Base-by-base conservation (phyloP, 2,329 filamentous ascomycete species). In the Helotiales sp. region DNA sequence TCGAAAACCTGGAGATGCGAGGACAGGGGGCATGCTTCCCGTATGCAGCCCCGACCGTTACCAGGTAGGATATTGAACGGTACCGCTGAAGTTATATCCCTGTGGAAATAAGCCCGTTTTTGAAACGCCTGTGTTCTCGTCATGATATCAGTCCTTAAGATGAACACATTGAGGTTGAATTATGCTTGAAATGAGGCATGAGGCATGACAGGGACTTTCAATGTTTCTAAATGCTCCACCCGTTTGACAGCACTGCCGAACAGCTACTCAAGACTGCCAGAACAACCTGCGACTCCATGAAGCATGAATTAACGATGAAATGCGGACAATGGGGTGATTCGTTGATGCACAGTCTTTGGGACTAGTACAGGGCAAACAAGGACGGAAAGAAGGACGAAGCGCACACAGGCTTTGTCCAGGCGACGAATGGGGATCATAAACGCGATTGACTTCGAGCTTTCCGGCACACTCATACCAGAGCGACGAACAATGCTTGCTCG, bases 1-100 rank as follows among this genome's bases (percentile, higher is more conserved):
- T 51, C n/a, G 44, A 53, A 42, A 54, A 55, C 29, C 25, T 46
- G 48, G 54, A 54, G 51, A 34, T 51, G 31, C 46, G 30, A 38
- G 24, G 29, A 17, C 51, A 54, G 38, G 58, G 55, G 53, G 38
- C 42, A 52, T 31, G 48, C 27, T 38, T 36, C 40, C 40, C 40
- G 19, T 44, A 19, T 42, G 50, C 50, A 30, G 31, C 19, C 7
- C 50, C 15, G 31, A n/a, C n/a, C n/a, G 29, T 33, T 17, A 38
- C 22, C 50, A 40, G 9, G 17, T 9, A 52, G 17, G 29, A 52
- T 15, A 24, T 33, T 22, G 10, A 52, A 42, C 36, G 50, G 50
- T 30, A 42, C 22, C 30, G 34, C 24, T 42, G 50, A 30, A 12
- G 30, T 40, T 12, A 25, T n/a, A 38, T 2, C 34, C 50, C 22